These are phyloP conservation scores for Pichia membranifaciens DNA, from an alignment of 805 yeast genomes.

Conservation along the genomic window DNA sequence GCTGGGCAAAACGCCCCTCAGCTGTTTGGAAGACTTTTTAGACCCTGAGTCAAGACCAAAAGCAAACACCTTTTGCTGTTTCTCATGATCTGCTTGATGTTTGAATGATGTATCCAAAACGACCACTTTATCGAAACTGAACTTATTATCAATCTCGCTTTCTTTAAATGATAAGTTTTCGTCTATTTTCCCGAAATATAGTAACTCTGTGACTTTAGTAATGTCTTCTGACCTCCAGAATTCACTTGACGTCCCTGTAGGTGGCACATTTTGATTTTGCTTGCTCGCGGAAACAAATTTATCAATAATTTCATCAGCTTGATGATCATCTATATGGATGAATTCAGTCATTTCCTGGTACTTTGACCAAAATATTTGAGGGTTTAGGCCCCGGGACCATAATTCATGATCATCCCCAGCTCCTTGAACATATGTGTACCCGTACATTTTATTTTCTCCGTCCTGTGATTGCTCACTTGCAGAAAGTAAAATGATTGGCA, in stretches of 20 bases:
- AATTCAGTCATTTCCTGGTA: background rate
- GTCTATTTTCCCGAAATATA: conserved; percentile 23
- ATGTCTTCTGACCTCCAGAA: conserved; percentile 6
- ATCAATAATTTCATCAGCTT: conserved; percentile 5
- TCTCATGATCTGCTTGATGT: background rate
- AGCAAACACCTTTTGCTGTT: conserved; percentile 20
- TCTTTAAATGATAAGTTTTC: conserved; percentile 1
- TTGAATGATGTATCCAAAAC: conserved; percentile 16
- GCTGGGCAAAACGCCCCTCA: conserved; percentile 43
- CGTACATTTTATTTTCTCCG: conserved; percentile 42
- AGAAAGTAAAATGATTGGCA: conserved; percentile 48
- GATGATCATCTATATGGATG: background rate
- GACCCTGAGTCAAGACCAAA: conserved; percentile 24
- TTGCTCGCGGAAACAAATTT: background rate
- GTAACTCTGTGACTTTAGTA: conserved; percentile 11
- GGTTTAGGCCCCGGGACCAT: conserved; percentile 60
- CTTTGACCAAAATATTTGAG: conserved; percentile 50
- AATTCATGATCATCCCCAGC: conserved; percentile 93
- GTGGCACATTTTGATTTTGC: background rate
- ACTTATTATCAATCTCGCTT: background rate
- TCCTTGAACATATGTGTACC: conserved; percentile 74
- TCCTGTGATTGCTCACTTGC: conserved; percentile 60
- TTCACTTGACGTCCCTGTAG: background rate
- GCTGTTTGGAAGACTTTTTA: conserved; percentile 62
- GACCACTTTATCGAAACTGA: conserved; percentile 25